Base-by-base conservation (phyloP, 495 filamentous ascomycete species). In the Durotheca rogersii region DNA sequence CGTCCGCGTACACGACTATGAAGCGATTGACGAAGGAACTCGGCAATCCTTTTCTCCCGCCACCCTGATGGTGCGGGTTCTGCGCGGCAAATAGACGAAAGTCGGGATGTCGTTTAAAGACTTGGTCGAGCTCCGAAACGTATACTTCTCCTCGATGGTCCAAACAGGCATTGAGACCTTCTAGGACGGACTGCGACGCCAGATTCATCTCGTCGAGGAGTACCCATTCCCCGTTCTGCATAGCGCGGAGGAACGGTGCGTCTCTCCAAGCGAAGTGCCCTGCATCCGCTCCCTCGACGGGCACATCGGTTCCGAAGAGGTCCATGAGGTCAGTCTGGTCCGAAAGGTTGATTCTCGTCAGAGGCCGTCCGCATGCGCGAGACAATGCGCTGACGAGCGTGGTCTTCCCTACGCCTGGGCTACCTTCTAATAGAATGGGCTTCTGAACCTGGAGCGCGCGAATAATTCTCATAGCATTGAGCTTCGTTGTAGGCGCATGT, bases 191-290 rank as follows among this genome's bases (percentile, higher is more conserved):
- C 64, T 97, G 94, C 0, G 94, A 97, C 2, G 94, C 94, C 40
- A 99, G 64, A 59, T 99, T 99, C 94, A 99, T 96, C 74, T 99
- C 94, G 67, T 99, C 94, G 0, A 99, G 73, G 6, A 99, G 71
- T 6, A 97, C 92, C 94, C 94, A 99, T 53, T 91, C 82, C 9
- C 94, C 94, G 35, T 81, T 83, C 64, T 94, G 91, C 92, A 99
- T 97, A 6, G 94, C 94, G 64, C 85, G 84, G 25, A 99, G 72
- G 63, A 97, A 99, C 1, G 94, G 90, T 10, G 90, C 94, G 67
- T 97, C 91, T 49, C 90, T 81, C 94, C 94, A 99, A 4, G 83
- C 82, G 54, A 99, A 99, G 43, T 86, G 83, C 1, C 94, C 93
- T 14, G 87, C 83, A 59, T 87, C 80, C 0, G 83, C 89, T 31